Percentiles rank a stretch among this genome's conserved stretches.
Conservation (phyloP, 257 asterid species). For the Fraxinus pennsylvanica region DNA sequence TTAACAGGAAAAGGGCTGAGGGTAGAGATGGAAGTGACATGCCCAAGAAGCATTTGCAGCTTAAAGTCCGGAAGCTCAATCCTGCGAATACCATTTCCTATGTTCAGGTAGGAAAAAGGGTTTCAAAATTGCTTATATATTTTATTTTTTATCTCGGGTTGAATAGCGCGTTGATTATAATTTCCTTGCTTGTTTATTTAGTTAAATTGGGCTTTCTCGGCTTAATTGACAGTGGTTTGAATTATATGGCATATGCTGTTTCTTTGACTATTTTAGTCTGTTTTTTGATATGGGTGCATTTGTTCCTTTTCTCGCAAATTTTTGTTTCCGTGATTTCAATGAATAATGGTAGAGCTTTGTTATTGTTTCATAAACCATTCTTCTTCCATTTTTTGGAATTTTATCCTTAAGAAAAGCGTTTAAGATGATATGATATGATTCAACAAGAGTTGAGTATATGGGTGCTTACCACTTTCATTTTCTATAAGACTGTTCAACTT, state of each 20-base stretch:
- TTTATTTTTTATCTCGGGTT: not conserved
- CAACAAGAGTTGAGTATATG: not conserved
- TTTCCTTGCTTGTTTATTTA: not conserved
- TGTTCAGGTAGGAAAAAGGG: conserved; percentile 57
- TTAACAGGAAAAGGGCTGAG: conserved; percentile 80
- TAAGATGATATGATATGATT: too few species aligned
- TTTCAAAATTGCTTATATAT: not conserved
- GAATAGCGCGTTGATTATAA: not conserved
- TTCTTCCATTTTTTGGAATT: too few species aligned
- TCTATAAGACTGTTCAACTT: not conserved
- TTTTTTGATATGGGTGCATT: not conserved
- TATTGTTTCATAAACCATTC: too few species aligned
- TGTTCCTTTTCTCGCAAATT: not conserved
- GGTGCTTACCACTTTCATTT: not conserved
- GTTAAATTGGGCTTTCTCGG: not conserved
- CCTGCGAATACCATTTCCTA: conserved; percentile 77
- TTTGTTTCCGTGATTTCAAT: not conserved
- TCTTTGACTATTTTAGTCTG: not conserved
- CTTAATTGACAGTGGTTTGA: not conserved
- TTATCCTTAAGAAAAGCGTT: too few species aligned
- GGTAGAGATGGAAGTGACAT: conserved; percentile 62
- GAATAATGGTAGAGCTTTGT: not conserved
- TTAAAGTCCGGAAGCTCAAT: conserved; percentile 71
- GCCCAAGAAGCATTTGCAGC: conserved; percentile 60
- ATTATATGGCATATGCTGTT: not conserved